These are phyloP conservation scores for Botrytis fabae DNA, from an alignment of 2,329 filamentous ascomycete genomes.

Conservation along the genomic window DNA sequence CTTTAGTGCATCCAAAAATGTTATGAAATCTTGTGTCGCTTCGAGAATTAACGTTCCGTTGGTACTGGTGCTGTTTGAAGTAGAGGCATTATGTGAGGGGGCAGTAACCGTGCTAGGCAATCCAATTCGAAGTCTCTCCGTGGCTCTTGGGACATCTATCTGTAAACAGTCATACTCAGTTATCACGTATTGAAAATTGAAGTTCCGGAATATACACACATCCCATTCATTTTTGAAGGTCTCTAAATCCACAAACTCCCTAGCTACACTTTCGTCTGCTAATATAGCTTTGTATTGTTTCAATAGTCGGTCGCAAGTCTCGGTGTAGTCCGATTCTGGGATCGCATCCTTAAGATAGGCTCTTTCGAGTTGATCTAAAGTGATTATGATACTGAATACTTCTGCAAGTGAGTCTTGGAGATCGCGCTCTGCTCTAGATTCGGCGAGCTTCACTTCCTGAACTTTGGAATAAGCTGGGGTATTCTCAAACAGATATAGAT, in stretches of 20 bases:
- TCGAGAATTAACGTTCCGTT: slow-evolving; percentile 70
- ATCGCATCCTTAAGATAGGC: slow-evolving; percentile 96
- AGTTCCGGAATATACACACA: slow-evolving; percentile 54
- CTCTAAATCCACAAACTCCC: slow-evolving; percentile 83
- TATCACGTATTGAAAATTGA: not conserved
- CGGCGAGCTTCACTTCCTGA: slow-evolving; percentile 89
- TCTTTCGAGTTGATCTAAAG: slow-evolving; percentile 91
- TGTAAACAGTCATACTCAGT: slow-evolving; percentile 42
- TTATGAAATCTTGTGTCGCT: slow-evolving; percentile 98
- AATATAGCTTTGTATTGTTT: slow-evolving; percentile 97
- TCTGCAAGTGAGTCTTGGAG: slow-evolving; percentile 95
- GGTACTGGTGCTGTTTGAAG: slow-evolving; percentile 46
- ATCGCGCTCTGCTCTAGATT: slow-evolving; percentile 84
- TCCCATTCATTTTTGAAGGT: slow-evolving; percentile 91
- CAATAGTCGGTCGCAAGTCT: slow-evolving; percentile 88
- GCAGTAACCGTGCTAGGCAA: slow-evolving; percentile 78
- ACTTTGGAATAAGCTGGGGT: not conserved
- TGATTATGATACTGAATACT: slow-evolving; percentile 96
- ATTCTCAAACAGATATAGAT: not conserved
- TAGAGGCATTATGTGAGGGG: slow-evolving; percentile 47
- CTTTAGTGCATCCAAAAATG: slow-evolving; percentile 91
- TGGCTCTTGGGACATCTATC: slow-evolving; percentile 93
- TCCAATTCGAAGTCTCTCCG: slow-evolving; percentile 86
- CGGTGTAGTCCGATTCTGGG: slow-evolving; percentile 87
- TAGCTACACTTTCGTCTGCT: slow-evolving; percentile 86